phyloP scores from a whole-genome alignment of 2,329 filamentous ascomycete genomes.

The Tolypocladium ovalisporum region DNA sequence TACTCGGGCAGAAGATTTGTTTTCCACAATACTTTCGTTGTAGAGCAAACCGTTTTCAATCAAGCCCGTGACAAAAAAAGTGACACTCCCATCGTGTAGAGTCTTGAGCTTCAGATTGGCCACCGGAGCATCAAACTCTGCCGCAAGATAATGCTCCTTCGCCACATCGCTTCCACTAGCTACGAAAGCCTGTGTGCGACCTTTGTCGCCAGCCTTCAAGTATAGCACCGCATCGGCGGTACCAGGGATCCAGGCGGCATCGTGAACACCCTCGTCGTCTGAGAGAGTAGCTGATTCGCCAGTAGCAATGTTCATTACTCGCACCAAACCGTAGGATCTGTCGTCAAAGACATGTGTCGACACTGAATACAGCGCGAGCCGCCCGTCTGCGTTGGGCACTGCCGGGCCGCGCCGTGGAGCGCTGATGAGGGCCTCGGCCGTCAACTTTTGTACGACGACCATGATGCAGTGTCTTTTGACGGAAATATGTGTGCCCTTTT shows the following conservation, averaged over 20 bases:
- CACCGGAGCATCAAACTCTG: not conserved
- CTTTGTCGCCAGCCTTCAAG: not conserved
- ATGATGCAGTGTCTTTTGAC: not conserved
- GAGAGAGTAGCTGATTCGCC: not conserved
- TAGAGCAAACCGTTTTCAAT: not conserved
- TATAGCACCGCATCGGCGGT: not conserved
- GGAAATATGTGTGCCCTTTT: not conserved
- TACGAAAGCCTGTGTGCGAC: not conserved
- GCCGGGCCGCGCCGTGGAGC: not conserved
- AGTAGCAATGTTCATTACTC: not conserved
- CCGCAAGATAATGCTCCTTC: not conserved
- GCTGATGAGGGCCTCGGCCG: not conserved
- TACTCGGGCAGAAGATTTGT: not conserved
- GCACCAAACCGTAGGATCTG: not conserved
- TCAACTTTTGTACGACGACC: not conserved
- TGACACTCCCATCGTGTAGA: not conserved
- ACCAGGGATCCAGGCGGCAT: not conserved
- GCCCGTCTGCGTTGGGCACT: not conserved
- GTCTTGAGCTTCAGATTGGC: not conserved
- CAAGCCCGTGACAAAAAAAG: not conserved
- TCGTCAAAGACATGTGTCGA: not conserved
- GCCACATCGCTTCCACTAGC: not conserved
- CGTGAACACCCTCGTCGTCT: not conserved
- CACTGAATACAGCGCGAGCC: not conserved
- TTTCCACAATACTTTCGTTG: not conserved